phyloP scores from a whole-genome alignment of 768 basidiomycete genomes.

The Hygrophoropsis aurantiaca region DNA sequence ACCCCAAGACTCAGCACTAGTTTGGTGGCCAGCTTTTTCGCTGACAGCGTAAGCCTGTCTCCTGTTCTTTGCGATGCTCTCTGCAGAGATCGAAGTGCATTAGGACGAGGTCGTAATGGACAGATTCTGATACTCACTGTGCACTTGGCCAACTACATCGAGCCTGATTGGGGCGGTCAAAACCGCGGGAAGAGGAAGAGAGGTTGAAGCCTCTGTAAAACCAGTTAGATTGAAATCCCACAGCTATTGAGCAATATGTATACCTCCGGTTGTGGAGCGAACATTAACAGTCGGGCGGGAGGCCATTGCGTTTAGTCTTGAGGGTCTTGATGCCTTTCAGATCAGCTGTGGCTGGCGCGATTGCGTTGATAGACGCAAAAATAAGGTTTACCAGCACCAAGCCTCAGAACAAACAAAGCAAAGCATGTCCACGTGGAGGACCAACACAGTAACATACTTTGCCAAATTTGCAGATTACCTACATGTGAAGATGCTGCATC shows the following conservation, averaged over 20 bases:
- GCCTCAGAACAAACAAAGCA: conserved; percentile 24
- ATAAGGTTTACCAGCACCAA: conserved; percentile 30
- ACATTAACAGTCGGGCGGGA: conserved; percentile 91
- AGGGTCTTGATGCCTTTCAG: conserved; percentile 39
- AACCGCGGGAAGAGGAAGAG: conserved; percentile 92
- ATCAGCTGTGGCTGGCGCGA: not conserved
- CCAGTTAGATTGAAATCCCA: no score
- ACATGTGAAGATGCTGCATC: no score
- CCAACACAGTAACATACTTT: no score
- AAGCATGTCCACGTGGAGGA: no score
- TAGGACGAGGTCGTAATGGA: not conserved
- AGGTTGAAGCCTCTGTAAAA: conserved; percentile 73
- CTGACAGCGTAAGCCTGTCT: conserved; percentile 96
- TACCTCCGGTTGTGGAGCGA: conserved; percentile 74
- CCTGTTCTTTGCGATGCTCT: conserved; percentile 97
- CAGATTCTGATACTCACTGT: conserved; percentile 75
- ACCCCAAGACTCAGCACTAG: conserved; percentile 99
- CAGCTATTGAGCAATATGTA: no score
- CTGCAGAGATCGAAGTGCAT: conserved; percentile 41
- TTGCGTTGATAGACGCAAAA: conserved; percentile 4
- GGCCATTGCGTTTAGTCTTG: conserved; percentile 65
- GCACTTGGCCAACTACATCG: conserved; percentile 97
- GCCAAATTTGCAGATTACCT: no score
- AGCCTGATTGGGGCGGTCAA: conserved; percentile 97
- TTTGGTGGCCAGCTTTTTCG: conserved; percentile 99